phyloP scores from a whole-genome alignment of 73 alveolate genomes.

The Tetrahymena elliotti region DNA sequence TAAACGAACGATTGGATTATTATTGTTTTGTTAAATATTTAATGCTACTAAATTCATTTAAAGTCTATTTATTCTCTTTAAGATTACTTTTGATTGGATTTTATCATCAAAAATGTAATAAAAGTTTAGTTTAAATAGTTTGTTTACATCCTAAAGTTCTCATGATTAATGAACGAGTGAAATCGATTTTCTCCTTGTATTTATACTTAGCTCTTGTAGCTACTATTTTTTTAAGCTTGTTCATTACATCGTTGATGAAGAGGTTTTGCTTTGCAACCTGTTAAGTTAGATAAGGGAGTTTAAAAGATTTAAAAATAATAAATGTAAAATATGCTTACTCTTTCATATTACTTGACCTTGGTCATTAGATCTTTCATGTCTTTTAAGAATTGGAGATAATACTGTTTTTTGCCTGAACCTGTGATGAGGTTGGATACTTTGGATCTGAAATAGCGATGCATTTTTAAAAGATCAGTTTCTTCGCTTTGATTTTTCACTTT shows the following conservation, averaged over 20 bases:
- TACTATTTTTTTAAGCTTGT: background rate
- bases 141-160: background rate
- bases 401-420: conserved; percentile 15
- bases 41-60: no score
- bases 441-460: conserved; percentile 10
- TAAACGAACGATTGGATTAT: no score
- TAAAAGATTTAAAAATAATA: background rate
- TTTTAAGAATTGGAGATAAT: conserved; percentile 16
- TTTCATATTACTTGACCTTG: conserved; percentile 1
- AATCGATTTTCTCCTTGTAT: background rate
- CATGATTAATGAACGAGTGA: background rate
- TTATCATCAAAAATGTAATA: no score
- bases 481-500: background rate
- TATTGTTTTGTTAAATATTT: no score
- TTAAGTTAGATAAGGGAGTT: background rate
- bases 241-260: background rate
- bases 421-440: conserved; percentile 19
- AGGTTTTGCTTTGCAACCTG: conserved; percentile 7
- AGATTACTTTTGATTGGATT: no score
- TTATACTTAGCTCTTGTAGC: background rate
- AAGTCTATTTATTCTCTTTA: no score
- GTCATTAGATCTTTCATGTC: conserved; percentile 1
- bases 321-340: background rate
- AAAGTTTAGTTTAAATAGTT: background rate
- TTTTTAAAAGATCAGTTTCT: conserved; percentile 7